phyloP scores from a whole-genome alignment of 2,329 filamentous ascomycete species.

The Seiridium unicorne region DNA sequence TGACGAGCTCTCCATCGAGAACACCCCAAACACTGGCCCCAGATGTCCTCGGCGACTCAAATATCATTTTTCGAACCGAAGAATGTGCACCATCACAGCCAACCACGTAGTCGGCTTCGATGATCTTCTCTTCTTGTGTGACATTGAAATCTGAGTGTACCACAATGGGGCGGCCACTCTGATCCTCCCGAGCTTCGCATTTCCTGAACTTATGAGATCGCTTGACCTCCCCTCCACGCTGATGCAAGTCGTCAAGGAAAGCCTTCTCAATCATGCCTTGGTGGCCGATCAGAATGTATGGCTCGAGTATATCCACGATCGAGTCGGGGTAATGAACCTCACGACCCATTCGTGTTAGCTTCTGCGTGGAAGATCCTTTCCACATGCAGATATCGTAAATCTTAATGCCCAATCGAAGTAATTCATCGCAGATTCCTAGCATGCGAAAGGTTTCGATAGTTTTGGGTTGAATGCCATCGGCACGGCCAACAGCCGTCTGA shows the following conservation, averaged over 20 bases:
- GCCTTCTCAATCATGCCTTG: slow-evolving; percentile 75
- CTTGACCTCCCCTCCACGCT: slow-evolving; percentile 61
- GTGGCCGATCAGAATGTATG: slow-evolving; percentile 60
- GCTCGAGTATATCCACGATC: slow-evolving; percentile 52
- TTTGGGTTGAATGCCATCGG: slow-evolving; percentile 73
- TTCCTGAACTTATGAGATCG: slow-evolving; percentile 64
- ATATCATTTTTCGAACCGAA: slow-evolving; percentile 65
- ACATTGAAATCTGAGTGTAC: slow-evolving; percentile 37
- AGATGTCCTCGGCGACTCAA: slow-evolving; percentile 59
- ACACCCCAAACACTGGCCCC: slow-evolving; percentile 68
- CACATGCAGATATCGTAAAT: slow-evolving; percentile 77
- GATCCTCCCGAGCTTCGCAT: not conserved
- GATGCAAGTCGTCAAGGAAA: slow-evolving; percentile 66
- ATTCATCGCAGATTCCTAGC: slow-evolving; percentile 67
- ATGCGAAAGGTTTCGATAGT: slow-evolving; percentile 76
- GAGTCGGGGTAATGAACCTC: slow-evolving; percentile 66
- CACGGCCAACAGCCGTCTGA: slow-evolving; percentile 63
- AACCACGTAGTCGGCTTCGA: slow-evolving; percentile 63
- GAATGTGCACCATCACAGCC: slow-evolving; percentile 75
- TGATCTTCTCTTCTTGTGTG: slow-evolving; percentile 32
- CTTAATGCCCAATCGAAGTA: slow-evolving; percentile 65
- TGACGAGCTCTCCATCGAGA: slow-evolving; percentile 67
- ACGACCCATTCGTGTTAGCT: slow-evolving; percentile 60
- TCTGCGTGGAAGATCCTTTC: slow-evolving; percentile 50
- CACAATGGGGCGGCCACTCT: slow-evolving; percentile 23